Evolutionary conservation across 2,329 filamentous ascomycete genomes (phyloP), one percentile per base, ranked within the genome.

Genomic region (Chlorencoelia australis): DNA sequence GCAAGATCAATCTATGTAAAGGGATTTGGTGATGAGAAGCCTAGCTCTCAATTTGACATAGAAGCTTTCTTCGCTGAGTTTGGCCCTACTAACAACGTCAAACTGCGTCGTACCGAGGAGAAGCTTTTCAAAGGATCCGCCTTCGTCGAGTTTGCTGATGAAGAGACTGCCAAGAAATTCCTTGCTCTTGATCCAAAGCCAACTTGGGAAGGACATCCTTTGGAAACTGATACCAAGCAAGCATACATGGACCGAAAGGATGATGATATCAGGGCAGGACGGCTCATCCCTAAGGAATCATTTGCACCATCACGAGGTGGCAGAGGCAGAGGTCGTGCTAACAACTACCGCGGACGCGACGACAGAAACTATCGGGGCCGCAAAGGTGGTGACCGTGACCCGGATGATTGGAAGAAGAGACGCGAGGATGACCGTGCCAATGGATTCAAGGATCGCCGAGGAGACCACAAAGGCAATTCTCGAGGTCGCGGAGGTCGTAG

Each of bases 111-210:
- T 48, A 69, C 68, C 32, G 68, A 71, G 28, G 66, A 79, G 42
- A 78, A 77, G 53, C 64, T 71, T 35, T 98, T 96, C 78, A 98
- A 98, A 72, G 87, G 89, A 50, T 94, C 86, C 49, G 85, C 94
- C 40, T 96, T 95, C 57, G 85, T 94, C 47, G 89, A 95, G 61
- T 98, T 96, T 60, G 71, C 75, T 44, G 74, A 75, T 33, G 80
- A 87, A 54, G 84, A 93, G 49, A 71, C 75, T 15, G 79, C 84
- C 52, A 71, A 87, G 59, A 76, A 77, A 41, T 98, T 98, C 63
- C 65, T 95, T 43, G 75, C 67, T 10, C 65, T 86, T 26, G 82
- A 94, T 37, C 79, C 84, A 14, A 79, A 82, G 59, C 91, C 91
- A 41, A 75, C 79, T 59, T 98, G 79, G 77, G 79, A 94, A 60